Evolutionary conservation across 768 basidiomycete genomes (phyloP).

Genomic region (Lactarius hatsudake): DNA sequence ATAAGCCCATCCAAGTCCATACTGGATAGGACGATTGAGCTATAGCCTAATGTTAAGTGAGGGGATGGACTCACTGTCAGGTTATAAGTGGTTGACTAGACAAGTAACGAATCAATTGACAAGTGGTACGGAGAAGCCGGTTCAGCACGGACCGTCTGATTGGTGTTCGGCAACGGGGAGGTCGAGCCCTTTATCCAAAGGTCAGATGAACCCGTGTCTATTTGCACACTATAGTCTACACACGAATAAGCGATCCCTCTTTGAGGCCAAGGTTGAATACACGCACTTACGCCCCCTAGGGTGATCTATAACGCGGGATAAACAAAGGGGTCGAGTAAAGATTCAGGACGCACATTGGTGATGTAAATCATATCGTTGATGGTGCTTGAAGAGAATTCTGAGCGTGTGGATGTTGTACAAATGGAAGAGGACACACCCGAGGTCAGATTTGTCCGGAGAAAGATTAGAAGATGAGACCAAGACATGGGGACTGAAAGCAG

Average conservation of each 20-base stretch:
- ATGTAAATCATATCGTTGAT: constrained; percentile 78
- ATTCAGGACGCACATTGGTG: constrained; percentile 55
- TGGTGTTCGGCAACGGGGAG: constrained; percentile 48
- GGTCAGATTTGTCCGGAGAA: constrained; percentile 30
- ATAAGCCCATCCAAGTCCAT: constrained; percentile 76
- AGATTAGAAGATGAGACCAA: constrained; percentile 33
- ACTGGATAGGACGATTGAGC: constrained; percentile 41
- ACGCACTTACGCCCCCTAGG: constrained; percentile 58
- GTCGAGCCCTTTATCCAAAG: constrained; percentile 61
- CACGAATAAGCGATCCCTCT: constrained; percentile 4
- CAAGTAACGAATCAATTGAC: constrained; percentile 26
- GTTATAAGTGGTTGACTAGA: constrained; percentile 29
- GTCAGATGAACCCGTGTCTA: constrained; percentile 86
- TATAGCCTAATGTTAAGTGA: not conserved
- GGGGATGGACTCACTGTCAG: constrained; percentile 10
- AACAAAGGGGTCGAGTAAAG: constrained; percentile 1
- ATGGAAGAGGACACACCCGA: constrained; percentile 39
- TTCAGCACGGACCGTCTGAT: constrained; percentile 45
- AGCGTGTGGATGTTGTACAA: not conserved
- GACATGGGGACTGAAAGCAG: constrained; percentile 31
- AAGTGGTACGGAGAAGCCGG: constrained; percentile 6
- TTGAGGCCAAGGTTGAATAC: not conserved
- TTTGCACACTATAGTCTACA: constrained; percentile 67
- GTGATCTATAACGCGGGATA: constrained; percentile 49
- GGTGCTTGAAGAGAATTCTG: constrained; percentile 43